Evolutionary conservation across 2,329 filamentous ascomycete genomes (phyloP).

Genomic region (Chaetomium strumarium): DNA sequence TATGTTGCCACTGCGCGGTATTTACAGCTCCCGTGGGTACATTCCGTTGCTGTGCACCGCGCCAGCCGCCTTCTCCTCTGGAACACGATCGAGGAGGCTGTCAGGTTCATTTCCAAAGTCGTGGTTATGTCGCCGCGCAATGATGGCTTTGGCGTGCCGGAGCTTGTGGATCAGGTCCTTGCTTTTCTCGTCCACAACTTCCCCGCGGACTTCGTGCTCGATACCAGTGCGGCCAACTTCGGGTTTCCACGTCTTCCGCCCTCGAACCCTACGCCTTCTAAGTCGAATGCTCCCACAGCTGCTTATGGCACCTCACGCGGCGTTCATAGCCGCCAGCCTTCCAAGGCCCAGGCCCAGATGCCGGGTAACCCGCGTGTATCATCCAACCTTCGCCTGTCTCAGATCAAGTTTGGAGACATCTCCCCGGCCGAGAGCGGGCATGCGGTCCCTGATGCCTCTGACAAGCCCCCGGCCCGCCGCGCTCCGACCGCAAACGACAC

Average conservation of each 20-base stretch:
- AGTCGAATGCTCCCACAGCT: constrained; percentile 11
- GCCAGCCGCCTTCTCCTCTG: constrained; percentile 26
- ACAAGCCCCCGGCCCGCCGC: constrained; percentile 1
- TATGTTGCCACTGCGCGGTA: constrained; percentile 22
- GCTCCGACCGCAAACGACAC: constrained; percentile 34
- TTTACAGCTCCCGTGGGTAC: constrained; percentile 19
- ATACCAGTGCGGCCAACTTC: constrained; percentile 33
- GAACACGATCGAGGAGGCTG: constrained; percentile 26
- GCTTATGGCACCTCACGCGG: constrained; percentile 19
- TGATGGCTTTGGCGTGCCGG: constrained; percentile 36
- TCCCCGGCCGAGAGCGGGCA: constrained; percentile 30
- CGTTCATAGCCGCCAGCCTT: constrained; percentile 18
- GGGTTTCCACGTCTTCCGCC: constrained; percentile 25
- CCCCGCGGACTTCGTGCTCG: constrained; percentile 48
- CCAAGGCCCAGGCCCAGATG: constrained; percentile 14
- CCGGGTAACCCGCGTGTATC: constrained; percentile 19
- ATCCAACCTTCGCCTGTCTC: constrained; percentile 23
- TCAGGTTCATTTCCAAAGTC: constrained; percentile 30
- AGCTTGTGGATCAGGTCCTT: constrained; percentile 42
- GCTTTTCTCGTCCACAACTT: constrained; percentile 47
- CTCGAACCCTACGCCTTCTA: background rate
- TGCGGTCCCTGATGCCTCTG: constrained; percentile 9
- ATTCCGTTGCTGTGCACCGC: constrained; percentile 18
- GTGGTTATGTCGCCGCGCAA: constrained; percentile 14
- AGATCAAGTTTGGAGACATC: constrained; percentile 30